Evolutionary conservation across 495 filamentous ascomycete species (phyloP).

Genomic region (Hapsidospora chrysogenum): DNA sequence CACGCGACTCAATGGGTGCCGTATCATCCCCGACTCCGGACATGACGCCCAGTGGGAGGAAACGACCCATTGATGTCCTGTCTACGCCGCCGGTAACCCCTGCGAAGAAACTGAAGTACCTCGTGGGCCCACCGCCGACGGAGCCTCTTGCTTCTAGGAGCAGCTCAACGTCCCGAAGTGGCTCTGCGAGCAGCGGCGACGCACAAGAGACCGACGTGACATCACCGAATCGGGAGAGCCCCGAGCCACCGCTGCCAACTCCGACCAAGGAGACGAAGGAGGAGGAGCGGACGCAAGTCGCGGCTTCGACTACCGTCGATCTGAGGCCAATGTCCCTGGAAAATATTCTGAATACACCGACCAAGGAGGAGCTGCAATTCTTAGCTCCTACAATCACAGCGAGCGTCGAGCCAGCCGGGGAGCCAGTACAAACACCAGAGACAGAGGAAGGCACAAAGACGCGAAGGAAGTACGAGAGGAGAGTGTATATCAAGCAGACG

Average conservation of each 20-base stretch:
- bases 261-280: constrained; percentile 13
- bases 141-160: not conserved
- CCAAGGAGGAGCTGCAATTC: constrained; percentile 5
- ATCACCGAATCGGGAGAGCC: constrained; percentile 20
- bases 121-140: constrained; percentile 7
- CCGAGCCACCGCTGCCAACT: constrained; percentile 16
- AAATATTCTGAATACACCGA: not conserved
- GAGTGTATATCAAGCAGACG: constrained; percentile 2
- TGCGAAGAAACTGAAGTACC: constrained; percentile 21
- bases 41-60: constrained; percentile 13
- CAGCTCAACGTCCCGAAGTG: not conserved
- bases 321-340: too few species aligned
- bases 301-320: too few species aligned
- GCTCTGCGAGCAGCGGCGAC: constrained; percentile 5
- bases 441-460: not conserved
- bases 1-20: constrained; percentile 8
- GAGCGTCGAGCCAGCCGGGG: not conserved
- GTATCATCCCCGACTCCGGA: constrained; percentile 7
- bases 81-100: constrained; percentile 28
- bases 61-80: constrained; percentile 13
- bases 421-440: not conserved
- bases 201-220: constrained; percentile 21
- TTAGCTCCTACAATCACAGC: not conserved
- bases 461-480: not conserved
- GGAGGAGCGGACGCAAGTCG: constrained; percentile 13